Evolutionary conservation across 2,329 filamentous ascomycete genomes (phyloP).

Genomic region (Paramyrothecium sp.): DNA sequence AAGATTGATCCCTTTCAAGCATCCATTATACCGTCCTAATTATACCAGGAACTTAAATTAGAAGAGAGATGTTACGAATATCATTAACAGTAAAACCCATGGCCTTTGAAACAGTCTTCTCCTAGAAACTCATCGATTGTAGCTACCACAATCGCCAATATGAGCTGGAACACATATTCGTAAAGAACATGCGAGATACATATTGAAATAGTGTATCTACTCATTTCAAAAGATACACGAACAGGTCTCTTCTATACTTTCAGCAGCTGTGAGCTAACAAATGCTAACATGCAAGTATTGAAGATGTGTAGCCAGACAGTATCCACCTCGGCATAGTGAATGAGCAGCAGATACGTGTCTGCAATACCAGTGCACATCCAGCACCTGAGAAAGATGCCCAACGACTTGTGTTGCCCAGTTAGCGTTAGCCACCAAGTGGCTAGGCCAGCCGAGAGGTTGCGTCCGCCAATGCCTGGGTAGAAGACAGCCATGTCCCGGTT

Average conservation of each 20-base stretch:
- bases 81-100: no score
- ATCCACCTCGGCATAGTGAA: background rate
- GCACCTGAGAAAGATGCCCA: background rate
- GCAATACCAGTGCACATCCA: background rate
- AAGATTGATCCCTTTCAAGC: no score
- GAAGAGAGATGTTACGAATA: no score
- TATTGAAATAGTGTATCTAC: no score
- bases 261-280: background rate
- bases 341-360: background rate
- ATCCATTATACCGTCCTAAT: no score
- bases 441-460: background rate
- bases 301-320: background rate
- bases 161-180: no score
- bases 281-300: background rate
- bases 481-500: background rate
- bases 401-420: background rate
- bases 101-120: no score
- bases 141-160: no score
- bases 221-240: no score
- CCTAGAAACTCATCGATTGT: no score
- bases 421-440: background rate
- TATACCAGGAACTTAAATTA: no score
- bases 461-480: background rate
- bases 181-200: no score
- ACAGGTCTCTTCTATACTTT: background rate